Evolutionary conservation across 2,329 filamentous ascomycete genomes (phyloP).

Genomic region (Diaporthe citrichinensis): DNA sequence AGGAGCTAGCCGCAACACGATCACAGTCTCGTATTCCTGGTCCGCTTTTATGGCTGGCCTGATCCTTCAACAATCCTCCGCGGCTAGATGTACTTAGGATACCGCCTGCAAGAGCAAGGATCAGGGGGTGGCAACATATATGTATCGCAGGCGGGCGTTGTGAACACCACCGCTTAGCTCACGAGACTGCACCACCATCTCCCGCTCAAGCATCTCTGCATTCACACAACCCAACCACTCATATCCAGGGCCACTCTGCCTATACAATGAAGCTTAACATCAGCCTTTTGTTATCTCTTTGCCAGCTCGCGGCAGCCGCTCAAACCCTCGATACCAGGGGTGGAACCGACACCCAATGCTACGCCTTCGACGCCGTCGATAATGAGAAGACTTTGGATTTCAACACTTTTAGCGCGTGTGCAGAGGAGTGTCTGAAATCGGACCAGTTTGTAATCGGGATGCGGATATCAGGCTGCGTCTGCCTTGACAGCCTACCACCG

Average conservation of each 20-base stretch:
- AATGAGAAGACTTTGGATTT: neutral
- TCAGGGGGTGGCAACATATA: neutral
- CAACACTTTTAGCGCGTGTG: neutral
- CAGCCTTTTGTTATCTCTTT: neutral
- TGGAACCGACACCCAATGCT: neutral
- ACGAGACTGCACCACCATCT: neutral
- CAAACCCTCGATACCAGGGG: neutral
- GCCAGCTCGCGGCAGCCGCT: neutral
- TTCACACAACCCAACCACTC: neutral
- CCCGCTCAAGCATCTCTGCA: neutral
- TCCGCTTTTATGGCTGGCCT: neutral
- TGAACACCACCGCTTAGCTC: neutral
- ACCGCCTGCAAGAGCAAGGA: neutral
- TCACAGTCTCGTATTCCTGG: neutral
- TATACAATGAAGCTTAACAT: neutral
- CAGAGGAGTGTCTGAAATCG: neutral
- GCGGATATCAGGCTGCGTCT: neutral
- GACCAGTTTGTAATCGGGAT: neutral
- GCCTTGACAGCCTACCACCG: conserved; percentile 4
- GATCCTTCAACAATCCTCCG: conserved; percentile 13
- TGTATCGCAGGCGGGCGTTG: neutral
- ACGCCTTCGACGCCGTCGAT: neutral
- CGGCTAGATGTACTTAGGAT: neutral
- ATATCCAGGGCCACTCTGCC: neutral
- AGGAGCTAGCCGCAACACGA: neutral